These are phyloP conservation scores for Cichorium intybus DNA, from an alignment of 140 eudicot genomes.

Conservation along the genomic window DNA sequence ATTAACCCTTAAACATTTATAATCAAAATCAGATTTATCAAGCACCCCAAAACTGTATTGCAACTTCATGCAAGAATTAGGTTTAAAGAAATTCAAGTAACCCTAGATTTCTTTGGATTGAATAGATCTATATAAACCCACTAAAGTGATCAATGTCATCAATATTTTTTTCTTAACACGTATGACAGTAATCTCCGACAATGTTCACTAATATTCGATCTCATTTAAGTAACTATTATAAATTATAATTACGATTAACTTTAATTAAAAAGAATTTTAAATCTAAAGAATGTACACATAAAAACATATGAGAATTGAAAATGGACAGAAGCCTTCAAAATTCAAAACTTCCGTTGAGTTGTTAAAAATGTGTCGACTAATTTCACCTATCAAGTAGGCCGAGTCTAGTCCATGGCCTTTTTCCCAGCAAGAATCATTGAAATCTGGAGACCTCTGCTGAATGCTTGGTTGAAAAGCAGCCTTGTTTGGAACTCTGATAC, in stretches of 20 bases:
- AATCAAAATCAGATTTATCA: too few relatives aligned
- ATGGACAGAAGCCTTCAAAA: slow-evolving; percentile 8
- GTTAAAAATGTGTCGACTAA: background rate
- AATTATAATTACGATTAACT: slow-evolving; percentile 22
- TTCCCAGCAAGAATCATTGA: slow-evolving; percentile 96
- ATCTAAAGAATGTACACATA: background rate
- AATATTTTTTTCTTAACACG: too few relatives aligned
- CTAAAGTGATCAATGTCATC: too few relatives aligned
- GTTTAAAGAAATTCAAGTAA: too few relatives aligned
- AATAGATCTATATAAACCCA: too few relatives aligned
- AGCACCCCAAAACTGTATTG: too few relatives aligned
- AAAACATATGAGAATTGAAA: slow-evolving; percentile 2
- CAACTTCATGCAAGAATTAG: too few relatives aligned
- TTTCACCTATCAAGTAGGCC: slow-evolving; percentile 15
- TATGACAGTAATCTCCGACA: too few relatives aligned
- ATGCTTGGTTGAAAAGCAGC: slow-evolving; percentile 87
- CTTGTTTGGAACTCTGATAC: slow-evolving; percentile 85
- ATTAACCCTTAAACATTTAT: too few relatives aligned
- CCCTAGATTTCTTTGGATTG: too few relatives aligned
- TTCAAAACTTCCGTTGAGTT: slow-evolving; percentile 13
- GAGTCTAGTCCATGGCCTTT: slow-evolving; percentile 46
- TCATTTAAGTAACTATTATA: too few relatives aligned
- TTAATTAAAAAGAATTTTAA: background rate
- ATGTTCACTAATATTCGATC: too few relatives aligned
- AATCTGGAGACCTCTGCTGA: slow-evolving; percentile 90